phyloP scores from a whole-genome alignment of 2,329 filamentous ascomycete species.

The Microcyclosporella mali region DNA sequence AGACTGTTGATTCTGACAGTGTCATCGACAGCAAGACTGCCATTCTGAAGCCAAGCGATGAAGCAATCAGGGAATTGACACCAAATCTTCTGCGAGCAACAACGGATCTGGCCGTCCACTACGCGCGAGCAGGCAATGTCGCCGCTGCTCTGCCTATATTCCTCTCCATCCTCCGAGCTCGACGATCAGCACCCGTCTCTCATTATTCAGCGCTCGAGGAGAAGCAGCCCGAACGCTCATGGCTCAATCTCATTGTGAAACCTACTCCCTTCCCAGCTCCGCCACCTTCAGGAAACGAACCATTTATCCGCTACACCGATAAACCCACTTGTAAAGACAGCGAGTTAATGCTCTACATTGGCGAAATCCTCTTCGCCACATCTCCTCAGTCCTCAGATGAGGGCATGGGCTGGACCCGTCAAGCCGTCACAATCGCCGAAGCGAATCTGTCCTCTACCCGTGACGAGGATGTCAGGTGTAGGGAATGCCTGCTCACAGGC shows the following conservation, averaged over 20 bases:
- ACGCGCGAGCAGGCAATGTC: conserved; percentile 63
- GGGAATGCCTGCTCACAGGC: conserved; percentile 69
- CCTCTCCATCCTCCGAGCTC: conserved; percentile 73
- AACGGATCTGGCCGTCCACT: conserved; percentile 72
- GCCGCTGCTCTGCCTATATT: conserved; percentile 72
- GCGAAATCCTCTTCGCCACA: conserved; percentile 77
- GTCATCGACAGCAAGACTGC: conserved; percentile 59
- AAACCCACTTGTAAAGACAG: conserved; percentile 69
- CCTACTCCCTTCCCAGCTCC: conserved; percentile 57
- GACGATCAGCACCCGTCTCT: conserved; percentile 52
- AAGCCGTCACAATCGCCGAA: conserved; percentile 76
- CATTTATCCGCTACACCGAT: conserved; percentile 57
- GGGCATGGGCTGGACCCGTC: conserved; percentile 82
- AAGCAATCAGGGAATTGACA: conserved; percentile 47
- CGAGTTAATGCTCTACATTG: conserved; percentile 80
- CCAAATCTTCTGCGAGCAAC: conserved; percentile 69
- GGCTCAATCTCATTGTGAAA: conserved; percentile 29
- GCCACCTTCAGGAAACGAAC: conserved; percentile 61
- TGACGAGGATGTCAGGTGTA: conserved; percentile 50
- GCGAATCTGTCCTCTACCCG: conserved; percentile 32
- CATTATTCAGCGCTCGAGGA: conserved; percentile 25
- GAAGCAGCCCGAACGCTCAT: conserved; percentile 9
- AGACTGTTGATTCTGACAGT: conserved; percentile 21
- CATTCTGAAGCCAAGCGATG: conserved; percentile 45
- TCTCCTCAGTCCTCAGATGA: conserved; percentile 41